Evolutionary conservation across 345 rosid genomes (phyloP).

Genomic region (Nasturtium officinale): DNA sequence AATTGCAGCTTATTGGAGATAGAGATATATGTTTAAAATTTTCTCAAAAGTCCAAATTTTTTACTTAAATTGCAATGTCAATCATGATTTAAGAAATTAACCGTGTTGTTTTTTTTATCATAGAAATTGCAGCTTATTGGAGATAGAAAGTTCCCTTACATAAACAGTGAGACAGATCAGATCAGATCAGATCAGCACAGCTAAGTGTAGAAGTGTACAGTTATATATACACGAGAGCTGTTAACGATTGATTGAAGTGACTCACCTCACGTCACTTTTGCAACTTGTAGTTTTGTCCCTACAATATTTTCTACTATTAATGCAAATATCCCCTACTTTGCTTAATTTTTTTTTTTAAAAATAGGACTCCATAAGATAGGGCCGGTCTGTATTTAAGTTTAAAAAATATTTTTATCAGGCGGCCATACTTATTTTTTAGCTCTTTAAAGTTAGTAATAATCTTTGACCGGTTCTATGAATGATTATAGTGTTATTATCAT

Average conservation of each 20-base stretch:
- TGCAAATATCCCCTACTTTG: not conserved
- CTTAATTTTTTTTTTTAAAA: too few relatives aligned
- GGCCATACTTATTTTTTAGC: not conserved
- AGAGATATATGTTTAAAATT: not conserved
- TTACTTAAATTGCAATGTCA: not conserved
- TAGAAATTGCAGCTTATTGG: not conserved
- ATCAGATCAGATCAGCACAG: conserved; percentile 12
- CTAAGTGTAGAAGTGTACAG: conserved; percentile 29
- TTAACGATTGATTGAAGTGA: conserved; percentile 35
- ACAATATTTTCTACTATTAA: not conserved
- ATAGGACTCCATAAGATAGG: too few relatives aligned
- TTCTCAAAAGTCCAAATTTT: not conserved
- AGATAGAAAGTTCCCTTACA: conserved; percentile 21
- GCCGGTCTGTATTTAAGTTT: not conserved
- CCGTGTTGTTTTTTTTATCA: not conserved
- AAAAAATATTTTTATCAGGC: not conserved
- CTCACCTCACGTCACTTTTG: conserved; percentile 20
- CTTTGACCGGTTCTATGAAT: not conserved
- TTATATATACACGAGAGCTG: not conserved
- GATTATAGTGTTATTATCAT: not conserved
- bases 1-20: not conserved
- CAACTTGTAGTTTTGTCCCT: conserved; percentile 4
- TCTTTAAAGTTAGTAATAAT: not conserved
- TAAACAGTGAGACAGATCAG: conserved; percentile 36
- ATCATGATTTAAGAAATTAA: not conserved